These are phyloP conservation scores for Tetrapyrgos nigripes DNA, from an alignment of 1,284 basidiomycete species.

Conservation along the genomic window DNA sequence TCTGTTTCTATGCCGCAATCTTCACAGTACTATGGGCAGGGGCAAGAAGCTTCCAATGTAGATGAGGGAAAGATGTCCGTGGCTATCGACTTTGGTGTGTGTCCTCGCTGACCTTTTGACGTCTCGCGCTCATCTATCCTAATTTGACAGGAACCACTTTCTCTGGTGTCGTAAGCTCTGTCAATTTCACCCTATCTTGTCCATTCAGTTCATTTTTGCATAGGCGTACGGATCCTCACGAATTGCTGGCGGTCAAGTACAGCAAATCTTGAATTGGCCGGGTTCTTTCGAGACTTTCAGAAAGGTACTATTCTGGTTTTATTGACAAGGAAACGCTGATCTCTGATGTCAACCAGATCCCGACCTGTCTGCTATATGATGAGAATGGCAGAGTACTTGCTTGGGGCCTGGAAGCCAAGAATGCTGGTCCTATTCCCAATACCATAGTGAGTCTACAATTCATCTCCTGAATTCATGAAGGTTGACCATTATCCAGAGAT, in stretches of 20 bases:
- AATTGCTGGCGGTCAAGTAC: conserved; percentile 75
- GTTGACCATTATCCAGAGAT: conserved; percentile 10
- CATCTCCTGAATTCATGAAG: neutral
- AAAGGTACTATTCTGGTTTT: conserved; percentile 48
- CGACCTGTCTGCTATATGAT: conserved; percentile 68
- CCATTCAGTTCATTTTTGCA: conserved; percentile 10
- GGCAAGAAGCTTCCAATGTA: conserved; percentile 25
- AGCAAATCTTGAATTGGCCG: conserved; percentile 82
- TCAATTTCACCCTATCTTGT: neutral
- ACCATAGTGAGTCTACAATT: conserved; percentile 45
- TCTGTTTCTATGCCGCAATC: conserved; percentile 28
- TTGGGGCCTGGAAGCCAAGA: conserved; percentile 85
- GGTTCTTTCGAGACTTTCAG: conserved; percentile 81
- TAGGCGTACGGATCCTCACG: conserved; percentile 84
- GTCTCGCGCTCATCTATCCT: conserved; percentile 13
- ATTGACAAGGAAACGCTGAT: neutral
- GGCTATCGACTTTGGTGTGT: conserved; percentile 80
- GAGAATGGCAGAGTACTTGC: conserved; percentile 60
- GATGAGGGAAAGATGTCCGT: conserved; percentile 76
- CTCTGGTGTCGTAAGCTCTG: conserved; percentile 73
- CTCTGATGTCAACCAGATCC: conserved; percentile 48
- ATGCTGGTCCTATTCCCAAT: conserved; percentile 68
- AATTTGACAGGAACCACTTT: conserved; percentile 72
- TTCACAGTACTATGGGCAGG: conserved; percentile 28
- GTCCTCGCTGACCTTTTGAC: neutral